Conservation (phyloP, 139 green algal genomes). For the Chlamydomonas applanata region DNA sequence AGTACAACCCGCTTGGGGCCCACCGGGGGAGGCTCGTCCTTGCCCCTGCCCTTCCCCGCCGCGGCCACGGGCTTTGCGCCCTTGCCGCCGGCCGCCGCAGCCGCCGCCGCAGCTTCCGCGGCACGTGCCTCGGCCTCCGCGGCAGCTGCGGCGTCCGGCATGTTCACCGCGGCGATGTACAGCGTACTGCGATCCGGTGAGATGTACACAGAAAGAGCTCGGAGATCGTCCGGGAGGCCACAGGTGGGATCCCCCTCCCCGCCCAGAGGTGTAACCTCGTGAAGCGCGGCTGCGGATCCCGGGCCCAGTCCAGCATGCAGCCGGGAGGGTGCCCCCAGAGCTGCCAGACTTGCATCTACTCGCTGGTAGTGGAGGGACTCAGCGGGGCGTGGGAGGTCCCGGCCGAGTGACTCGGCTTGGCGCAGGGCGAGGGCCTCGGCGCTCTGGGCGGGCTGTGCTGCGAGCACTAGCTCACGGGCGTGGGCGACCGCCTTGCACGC, state of each 20-base stretch:
- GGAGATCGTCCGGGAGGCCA: slow-evolving; percentile 12
- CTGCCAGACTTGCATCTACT: slow-evolving; percentile 15
- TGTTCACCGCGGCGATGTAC: slow-evolving; percentile 21
- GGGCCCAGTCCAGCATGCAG: slow-evolving; percentile 6
- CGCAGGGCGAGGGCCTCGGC: slow-evolving; percentile 28
- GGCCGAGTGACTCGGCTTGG: slow-evolving; percentile 12
- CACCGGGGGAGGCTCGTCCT: too few species aligned
- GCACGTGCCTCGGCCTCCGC: background rate
- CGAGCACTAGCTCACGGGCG: slow-evolving; percentile 7
- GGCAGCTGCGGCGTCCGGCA: slow-evolving; percentile 9
- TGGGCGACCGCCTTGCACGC: slow-evolving; percentile 12
- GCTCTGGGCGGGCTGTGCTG: slow-evolving; percentile 27
- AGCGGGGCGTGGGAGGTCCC: slow-evolving; percentile 7
- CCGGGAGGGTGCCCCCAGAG: slow-evolving; percentile 3
- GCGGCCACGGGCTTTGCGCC: background rate
- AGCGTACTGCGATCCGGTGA: slow-evolving; percentile 19
- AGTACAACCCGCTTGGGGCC: background rate
- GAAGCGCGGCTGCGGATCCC: too few species aligned
- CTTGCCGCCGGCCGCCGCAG: background rate
- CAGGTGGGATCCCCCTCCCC: background rate
- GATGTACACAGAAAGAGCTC: slow-evolving; percentile 23
- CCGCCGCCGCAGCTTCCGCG: background rate
- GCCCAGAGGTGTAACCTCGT: too few species aligned
- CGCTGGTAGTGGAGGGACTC: slow-evolving; percentile 23
- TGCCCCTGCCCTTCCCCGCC: background rate